phyloP scores from a whole-genome alignment of 1,284 basidiomycete species.

The Trichosporon coremiiforme region DNA sequence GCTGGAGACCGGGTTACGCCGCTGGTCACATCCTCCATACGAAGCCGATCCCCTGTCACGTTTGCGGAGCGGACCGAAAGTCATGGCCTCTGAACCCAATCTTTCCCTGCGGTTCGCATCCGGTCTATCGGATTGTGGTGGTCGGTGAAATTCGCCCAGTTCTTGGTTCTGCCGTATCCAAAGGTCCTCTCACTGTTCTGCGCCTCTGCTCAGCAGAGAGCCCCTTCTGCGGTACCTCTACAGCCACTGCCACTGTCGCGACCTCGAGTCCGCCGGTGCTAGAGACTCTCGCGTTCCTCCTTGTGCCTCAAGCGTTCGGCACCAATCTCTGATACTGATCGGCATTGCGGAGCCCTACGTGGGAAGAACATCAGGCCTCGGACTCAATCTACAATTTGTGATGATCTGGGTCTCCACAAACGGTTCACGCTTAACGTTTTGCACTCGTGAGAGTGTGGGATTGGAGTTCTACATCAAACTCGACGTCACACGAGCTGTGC shows the following conservation, averaged over 20 bases:
- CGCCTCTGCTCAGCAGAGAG: neutral
- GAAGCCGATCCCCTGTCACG: neutral
- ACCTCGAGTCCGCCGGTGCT: neutral
- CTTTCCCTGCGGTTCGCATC: neutral
- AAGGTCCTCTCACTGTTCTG: neutral
- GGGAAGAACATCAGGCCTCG: neutral
- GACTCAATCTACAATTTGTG: neutral
- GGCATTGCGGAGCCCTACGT: neutral
- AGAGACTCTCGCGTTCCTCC: neutral
- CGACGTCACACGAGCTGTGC: slow-evolving; percentile 1
- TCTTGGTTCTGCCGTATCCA: neutral
- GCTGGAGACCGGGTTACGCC: too few relatives aligned
- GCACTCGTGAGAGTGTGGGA: neutral
- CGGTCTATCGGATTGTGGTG: neutral
- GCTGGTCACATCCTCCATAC: too few relatives aligned
- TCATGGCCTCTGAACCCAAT: neutral
- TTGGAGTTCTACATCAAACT: neutral
- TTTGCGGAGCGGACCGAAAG: neutral
- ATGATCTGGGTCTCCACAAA: neutral
- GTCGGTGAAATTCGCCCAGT: neutral
- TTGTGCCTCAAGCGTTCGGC: neutral
- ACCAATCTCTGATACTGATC: neutral
- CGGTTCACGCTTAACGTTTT: neutral
- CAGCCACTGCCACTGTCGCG: neutral
- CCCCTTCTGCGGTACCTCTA: neutral